phyloP scores from a whole-genome alignment of 129 eudicot species.

The Lactuca saligna region DNA sequence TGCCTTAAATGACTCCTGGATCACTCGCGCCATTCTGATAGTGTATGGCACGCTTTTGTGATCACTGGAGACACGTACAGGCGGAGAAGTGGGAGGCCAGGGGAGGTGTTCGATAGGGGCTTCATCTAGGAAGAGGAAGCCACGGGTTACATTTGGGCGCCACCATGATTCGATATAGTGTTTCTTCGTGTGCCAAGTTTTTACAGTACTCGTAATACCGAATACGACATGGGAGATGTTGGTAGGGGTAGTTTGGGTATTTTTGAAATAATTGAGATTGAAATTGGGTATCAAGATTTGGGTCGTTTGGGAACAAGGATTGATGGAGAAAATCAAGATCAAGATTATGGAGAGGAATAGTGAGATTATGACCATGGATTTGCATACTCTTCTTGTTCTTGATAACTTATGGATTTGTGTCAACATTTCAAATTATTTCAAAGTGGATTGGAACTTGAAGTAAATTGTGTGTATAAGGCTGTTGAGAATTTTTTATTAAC shows the following conservation, averaged over 20 bases:
- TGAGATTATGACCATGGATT: slow-evolving; percentile 30
- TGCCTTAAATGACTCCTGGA: slow-evolving; percentile 43
- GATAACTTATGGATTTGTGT: slow-evolving; percentile 22
- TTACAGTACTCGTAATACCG: slow-evolving; percentile 44
- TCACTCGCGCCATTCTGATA: slow-evolving; percentile 40
- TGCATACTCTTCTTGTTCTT: slow-evolving; percentile 32
- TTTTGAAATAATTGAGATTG: slow-evolving; percentile 34
- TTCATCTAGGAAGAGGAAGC: slow-evolving; percentile 49
- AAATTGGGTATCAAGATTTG: slow-evolving; percentile 26
- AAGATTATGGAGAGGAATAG: slow-evolving; percentile 29
- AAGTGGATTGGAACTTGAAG: slow-evolving; percentile 15
- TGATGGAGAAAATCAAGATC: slow-evolving; percentile 28
- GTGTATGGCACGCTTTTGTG: slow-evolving; percentile 37
- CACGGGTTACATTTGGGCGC: slow-evolving; percentile 55
- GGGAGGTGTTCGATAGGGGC: slow-evolving; percentile 53
- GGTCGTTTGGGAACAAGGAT: slow-evolving; percentile 36
- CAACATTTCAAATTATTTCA: background rate
- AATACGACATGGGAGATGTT: slow-evolving; percentile 54
- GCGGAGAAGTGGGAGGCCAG: slow-evolving; percentile 55
- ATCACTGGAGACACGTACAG: slow-evolving; percentile 39
- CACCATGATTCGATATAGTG: slow-evolving; percentile 63
- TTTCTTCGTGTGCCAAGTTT: slow-evolving; percentile 41
- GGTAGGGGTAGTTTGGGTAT: slow-evolving; percentile 34
- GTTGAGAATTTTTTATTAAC: slow-evolving; percentile 4
- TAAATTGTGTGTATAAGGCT: background rate